Evolutionary conservation across 2,329 filamentous ascomycete species (phyloP), one percentile per base, ranked within the genome.

Genomic region (Ophiognomonia clavigignenti-juglandacearum): DNA sequence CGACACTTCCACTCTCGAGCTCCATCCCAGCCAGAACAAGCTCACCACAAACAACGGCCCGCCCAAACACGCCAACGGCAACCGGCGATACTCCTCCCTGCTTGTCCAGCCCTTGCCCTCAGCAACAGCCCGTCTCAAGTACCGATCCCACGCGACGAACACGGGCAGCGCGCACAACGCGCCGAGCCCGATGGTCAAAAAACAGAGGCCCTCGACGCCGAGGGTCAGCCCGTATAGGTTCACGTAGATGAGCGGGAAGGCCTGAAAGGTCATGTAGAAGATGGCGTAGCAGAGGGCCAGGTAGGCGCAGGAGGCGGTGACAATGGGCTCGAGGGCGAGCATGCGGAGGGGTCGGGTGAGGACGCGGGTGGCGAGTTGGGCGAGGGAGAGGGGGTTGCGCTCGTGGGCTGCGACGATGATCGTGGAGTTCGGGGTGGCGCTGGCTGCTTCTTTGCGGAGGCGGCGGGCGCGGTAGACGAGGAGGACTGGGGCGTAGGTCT

Each of bases 221-320:
- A 82, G 71, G 3, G 73, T 78, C 51, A 89, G 78, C 24, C 69
- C 67, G 61, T 89, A 89, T 4, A 82, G 60, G 20, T 66, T 60
- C 53, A 76, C 68, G 62, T 88, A 91, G 53, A 89, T 85, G 50
- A 83, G 72, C 2, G 82, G 82, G 61, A 84, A 91, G 3, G 85
- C 83, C 61, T 88, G 81, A 56, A 92, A 88, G 59, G 82, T 88
- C 66, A 91, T 86, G 71, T 79, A 78, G 58, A 78, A 78, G 54
- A 78, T 76, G 40, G 70, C 76, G 59, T 89, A 91, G 27, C 82
- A 75, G 23, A 91, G 70, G 27, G 86, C 81, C 10, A 90, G 71
- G 62, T 89, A 91, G 58, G 79, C 60, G 61, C 83, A 88, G 1
- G 77, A 80, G 40, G 81, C 83, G 20, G 82, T 71, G 7, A 92